Evolutionary conservation across 2,329 filamentous ascomycete species (phyloP), one percentile per base, ranked within the genome.

Genomic region (Macrophomina pseudophaseolina): DNA sequence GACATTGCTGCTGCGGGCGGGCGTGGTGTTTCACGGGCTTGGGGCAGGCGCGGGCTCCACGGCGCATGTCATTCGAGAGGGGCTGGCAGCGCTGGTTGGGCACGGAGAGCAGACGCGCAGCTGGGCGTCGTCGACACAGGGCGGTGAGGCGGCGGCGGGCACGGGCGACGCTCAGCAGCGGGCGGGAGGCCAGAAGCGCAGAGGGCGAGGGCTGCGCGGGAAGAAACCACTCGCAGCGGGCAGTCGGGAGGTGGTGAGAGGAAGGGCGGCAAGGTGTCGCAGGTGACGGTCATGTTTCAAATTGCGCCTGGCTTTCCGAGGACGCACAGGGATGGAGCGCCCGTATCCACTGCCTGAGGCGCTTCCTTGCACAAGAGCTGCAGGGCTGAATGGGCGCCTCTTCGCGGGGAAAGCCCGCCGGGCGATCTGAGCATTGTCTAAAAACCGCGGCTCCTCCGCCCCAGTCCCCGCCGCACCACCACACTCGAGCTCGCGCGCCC

Each of bases 1-100:
- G 66, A 64, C 59, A 67, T 67, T 49, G 32, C 59, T 23, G 62
- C 59, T 23, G 62, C 16, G 59, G 54, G 42, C 33, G 33, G 46
- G 35, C 35, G 54, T 28, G 23, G 4, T 38, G 30, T 35, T 59
- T 48, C 52, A 60, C 64, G 42, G 44, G 46, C 64, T 49, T 46
- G 11, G 54, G 33, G 33, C 33, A 33, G 49, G 48, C 35, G 65
- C 14, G 18, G 56, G 56, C 52, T 51, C 46, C 30, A 30, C 52
- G 51, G 56, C 65, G 56, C 65, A 62, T 66, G 65, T 56, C 65
- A 66, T 63, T 54, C 65, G 49, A 66, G 58, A 54, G 54, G 46
- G 65, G 56, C 40, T 40, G 33, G 54, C 18, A 48, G 53, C 28
- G 54, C 14, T 46, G 63, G 53, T 58, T 65, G 63, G 63, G 63